Conservation (phyloP, 2,329 filamentous ascomycete species). For the Clarireedia hainanense region DNA sequence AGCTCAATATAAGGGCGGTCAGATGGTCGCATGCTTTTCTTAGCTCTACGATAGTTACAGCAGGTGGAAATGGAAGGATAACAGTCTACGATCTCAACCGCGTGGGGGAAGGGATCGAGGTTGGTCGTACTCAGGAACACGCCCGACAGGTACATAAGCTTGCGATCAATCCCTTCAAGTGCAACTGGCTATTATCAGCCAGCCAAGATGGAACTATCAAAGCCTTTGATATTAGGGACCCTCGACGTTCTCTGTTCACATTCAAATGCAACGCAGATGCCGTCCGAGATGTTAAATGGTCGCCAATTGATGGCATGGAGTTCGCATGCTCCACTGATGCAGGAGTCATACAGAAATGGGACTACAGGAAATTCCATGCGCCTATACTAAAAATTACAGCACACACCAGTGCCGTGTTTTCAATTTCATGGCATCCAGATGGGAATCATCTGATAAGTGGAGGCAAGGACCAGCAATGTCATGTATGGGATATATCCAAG, state of each 20-base stretch:
- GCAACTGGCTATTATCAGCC: slow-evolving; percentile 51
- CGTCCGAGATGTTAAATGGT: slow-evolving; percentile 58
- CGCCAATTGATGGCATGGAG: slow-evolving; percentile 50
- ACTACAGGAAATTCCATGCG: slow-evolving; percentile 45
- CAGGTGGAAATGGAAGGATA: slow-evolving; percentile 56
- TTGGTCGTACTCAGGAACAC: slow-evolving; percentile 54
- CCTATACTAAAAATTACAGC: slow-evolving; percentile 53
- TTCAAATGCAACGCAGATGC: slow-evolving; percentile 45
- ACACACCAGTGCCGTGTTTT: slow-evolving; percentile 51
- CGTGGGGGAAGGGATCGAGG: slow-evolving; percentile 35
- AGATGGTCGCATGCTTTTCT: slow-evolving; percentile 44
- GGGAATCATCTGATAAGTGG: slow-evolving; percentile 58
- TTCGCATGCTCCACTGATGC: slow-evolving; percentile 59
- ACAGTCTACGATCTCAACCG: slow-evolving; percentile 54
- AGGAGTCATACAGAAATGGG: slow-evolving; percentile 56
- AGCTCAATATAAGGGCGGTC: slow-evolving; percentile 56
- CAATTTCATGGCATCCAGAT: slow-evolving; percentile 61
- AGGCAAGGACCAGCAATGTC: slow-evolving; percentile 52
- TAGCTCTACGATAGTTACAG: slow-evolving; percentile 50
- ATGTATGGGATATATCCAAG: slow-evolving; percentile 58
- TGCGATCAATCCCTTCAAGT: slow-evolving; percentile 53
- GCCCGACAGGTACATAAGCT: slow-evolving; percentile 56
- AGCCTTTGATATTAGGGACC: slow-evolving; percentile 48
- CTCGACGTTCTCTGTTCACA: slow-evolving; percentile 41
- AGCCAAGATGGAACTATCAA: slow-evolving; percentile 58